A percentile compares a stretch with the other conserved stretches of the same genome.
Evolutionary conservation across 2,329 filamentous ascomycete genomes (phyloP).

Genomic region (Lizonia empirigonia): DNA sequence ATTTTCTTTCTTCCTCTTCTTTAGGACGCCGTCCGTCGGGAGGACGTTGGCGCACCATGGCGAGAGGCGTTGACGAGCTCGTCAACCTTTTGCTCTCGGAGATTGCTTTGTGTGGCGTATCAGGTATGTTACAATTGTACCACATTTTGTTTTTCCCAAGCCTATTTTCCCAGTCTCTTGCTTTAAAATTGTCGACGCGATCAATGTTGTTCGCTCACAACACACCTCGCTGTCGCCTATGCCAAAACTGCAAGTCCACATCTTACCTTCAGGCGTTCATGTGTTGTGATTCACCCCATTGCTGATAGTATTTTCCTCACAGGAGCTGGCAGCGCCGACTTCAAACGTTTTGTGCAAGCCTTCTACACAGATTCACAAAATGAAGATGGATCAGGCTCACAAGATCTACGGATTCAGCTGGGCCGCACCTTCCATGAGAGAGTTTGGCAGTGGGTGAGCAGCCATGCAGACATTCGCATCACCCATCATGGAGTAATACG

Average conservation of each 20-base stretch:
- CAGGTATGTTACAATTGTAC: conserved; percentile 60
- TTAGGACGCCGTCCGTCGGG: too few relatives aligned
- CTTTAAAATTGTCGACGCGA: too few relatives aligned
- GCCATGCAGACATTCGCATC: conserved; percentile 62
- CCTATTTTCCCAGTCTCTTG: too few relatives aligned
- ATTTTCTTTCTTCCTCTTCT: background rate
- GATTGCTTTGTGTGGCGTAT: conserved; percentile 63
- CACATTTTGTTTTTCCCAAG: background rate
- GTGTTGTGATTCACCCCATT: background rate
- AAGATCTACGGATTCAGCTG: conserved; percentile 28
- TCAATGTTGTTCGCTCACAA: background rate
- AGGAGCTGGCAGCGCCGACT: conserved; percentile 52
- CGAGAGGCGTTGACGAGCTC: conserved; percentile 59
- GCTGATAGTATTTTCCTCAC: conserved; percentile 2
- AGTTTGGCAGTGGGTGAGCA: conserved; percentile 63
- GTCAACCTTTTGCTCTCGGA: conserved; percentile 64
- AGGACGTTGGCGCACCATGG: conserved; percentile 34
- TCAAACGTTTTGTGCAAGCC: conserved; percentile 45
- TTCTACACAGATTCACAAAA: conserved; percentile 41
- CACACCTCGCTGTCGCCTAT: background rate
- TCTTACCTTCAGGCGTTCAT: conserved; percentile 10
- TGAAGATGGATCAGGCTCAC: background rate
- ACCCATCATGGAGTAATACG: conserved; percentile 50
- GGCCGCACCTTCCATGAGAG: conserved; percentile 60
- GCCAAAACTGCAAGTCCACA: conserved; percentile 19